Conservation (phyloP, 768 basidiomycete species). For the Pleurotus pulmonarius region DNA sequence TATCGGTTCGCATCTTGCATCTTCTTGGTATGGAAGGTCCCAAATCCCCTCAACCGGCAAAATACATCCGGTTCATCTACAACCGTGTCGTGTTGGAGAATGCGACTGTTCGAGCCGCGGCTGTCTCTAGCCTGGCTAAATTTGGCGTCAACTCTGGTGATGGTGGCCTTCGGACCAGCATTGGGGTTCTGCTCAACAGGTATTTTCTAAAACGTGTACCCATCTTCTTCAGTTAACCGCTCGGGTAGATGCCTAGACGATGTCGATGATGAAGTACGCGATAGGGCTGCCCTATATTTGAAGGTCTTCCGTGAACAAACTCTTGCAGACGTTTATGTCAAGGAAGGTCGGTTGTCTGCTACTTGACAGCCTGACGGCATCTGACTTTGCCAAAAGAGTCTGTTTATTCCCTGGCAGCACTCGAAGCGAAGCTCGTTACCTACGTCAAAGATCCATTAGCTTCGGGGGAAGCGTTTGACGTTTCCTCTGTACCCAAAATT, state of each 20-base stretch:
- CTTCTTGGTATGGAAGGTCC: constrained; percentile 95
- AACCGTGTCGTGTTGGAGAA: constrained; percentile 99
- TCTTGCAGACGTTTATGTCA: constrained; percentile 84
- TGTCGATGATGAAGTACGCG: constrained; percentile 97
- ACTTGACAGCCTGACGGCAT: not conserved
- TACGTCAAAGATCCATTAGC: constrained; percentile 86
- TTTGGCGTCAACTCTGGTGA: constrained; percentile 92
- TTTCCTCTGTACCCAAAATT: constrained; percentile 85
- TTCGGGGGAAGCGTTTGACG: constrained; percentile 73
- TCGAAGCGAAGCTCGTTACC: constrained; percentile 89
- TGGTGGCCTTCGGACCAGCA: constrained; percentile 72
- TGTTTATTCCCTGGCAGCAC: constrained; percentile 83
- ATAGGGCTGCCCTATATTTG: constrained; percentile 94
- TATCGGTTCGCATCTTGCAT: constrained; percentile 95
- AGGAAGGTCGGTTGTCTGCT: constrained; percentile 64
- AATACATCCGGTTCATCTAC: constrained; percentile 99
- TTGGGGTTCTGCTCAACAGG: constrained; percentile 84
- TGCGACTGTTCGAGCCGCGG: constrained; percentile 94
- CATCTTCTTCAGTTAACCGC: constrained; percentile 1
- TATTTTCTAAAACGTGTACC: constrained; percentile 25
- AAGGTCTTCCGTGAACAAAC: constrained; percentile 75
- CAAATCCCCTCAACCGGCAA: constrained; percentile 92
- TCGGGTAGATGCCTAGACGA: constrained; percentile 85
- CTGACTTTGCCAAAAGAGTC: constrained; percentile 60
- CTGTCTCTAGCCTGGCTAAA: constrained; percentile 92